Conservation (phyloP, 805 yeast genomes). For the Ogataea methylovora region DNA sequence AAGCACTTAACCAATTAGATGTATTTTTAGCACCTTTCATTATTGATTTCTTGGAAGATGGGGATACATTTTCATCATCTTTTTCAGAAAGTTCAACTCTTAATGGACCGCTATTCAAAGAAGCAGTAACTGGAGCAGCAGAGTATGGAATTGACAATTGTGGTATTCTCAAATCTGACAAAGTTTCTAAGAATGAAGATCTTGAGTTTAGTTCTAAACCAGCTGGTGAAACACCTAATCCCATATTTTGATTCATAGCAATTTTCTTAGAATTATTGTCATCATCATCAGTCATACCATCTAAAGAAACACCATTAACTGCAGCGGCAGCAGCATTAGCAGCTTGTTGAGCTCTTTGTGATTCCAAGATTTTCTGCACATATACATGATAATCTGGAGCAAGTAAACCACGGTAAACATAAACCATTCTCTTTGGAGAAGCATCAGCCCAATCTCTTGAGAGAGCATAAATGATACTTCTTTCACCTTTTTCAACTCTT, state of each 20-base stretch:
- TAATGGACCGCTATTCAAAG: constrained; percentile 24
- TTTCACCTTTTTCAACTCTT: constrained; percentile 78
- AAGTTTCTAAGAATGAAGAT: constrained; percentile 23
- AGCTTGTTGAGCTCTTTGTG: constrained; percentile 30
- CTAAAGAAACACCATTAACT: constrained; percentile 3
- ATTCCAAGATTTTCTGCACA: constrained; percentile 57
- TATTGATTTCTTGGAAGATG: not conserved
- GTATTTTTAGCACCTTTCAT: not conserved
- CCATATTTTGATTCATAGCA: not conserved
- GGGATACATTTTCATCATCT: not conserved
- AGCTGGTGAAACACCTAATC: constrained; percentile 18
- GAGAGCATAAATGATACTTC: constrained; percentile 61
- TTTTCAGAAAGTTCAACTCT: not conserved
- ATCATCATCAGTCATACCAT: constrained; percentile 1
- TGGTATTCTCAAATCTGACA: constrained; percentile 25
- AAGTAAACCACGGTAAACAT: constrained; percentile 72
- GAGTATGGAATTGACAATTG: constrained; percentile 56
- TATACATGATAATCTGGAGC: constrained; percentile 70
- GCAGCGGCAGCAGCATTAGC: constrained; percentile 10
- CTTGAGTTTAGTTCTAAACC: constrained; percentile 18
- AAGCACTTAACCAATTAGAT: constrained; percentile 7
- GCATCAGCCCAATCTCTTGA: constrained; percentile 91
- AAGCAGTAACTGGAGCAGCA: constrained; percentile 74
- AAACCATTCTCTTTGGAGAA: constrained; percentile 83
- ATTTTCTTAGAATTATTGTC: not conserved